Evolutionary conservation across 2,329 filamentous ascomycete genomes (phyloP).

Genomic region (Trichoderma polysporum): DNA sequence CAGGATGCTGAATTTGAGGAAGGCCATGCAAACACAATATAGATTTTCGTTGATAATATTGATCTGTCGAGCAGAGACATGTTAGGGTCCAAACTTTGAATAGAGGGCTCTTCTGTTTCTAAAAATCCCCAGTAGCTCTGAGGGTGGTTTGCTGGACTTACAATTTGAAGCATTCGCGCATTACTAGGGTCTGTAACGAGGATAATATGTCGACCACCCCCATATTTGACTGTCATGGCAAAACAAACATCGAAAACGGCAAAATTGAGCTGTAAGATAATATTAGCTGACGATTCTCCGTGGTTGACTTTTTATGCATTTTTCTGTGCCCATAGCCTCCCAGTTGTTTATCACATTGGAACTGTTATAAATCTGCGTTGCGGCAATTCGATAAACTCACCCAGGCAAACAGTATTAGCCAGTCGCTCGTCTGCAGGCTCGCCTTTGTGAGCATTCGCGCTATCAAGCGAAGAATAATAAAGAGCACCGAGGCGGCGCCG

Average conservation of each 20-base stretch:
- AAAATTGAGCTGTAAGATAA: not conserved
- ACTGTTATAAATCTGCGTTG: not conserved
- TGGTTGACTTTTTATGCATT: not conserved
- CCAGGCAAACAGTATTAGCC: slow-evolving; percentile 23
- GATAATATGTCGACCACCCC: slow-evolving; percentile 7
- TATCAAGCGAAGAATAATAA: not conserved
- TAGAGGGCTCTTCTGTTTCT: too few species aligned
- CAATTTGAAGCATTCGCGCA: slow-evolving; percentile 7
- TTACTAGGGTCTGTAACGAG: not conserved
- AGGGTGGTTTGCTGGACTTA: not conserved
- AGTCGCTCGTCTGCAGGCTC: slow-evolving; percentile 11
- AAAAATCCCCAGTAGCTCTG: not conserved
- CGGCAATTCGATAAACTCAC: slow-evolving; percentile 19
- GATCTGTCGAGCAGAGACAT: not conserved
- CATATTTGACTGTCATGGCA: slow-evolving; percentile 7
- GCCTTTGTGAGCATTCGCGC: not conserved
- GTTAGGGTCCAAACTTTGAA: not conserved
- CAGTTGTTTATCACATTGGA: not conserved
- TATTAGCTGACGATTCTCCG: not conserved
- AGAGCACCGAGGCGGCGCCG: not conserved
- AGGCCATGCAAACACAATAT: slow-evolving; percentile 10
- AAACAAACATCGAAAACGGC: slow-evolving; percentile 8
- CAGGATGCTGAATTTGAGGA: slow-evolving; percentile 10
- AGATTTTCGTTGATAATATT: slow-evolving; percentile 6
- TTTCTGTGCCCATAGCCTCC: not conserved